Percentiles rank a stretch among this genome's conserved stretches.
Evolutionary conservation across 352 stramenopile species (phyloP).

Genomic region (Peronospora destructor): DNA sequence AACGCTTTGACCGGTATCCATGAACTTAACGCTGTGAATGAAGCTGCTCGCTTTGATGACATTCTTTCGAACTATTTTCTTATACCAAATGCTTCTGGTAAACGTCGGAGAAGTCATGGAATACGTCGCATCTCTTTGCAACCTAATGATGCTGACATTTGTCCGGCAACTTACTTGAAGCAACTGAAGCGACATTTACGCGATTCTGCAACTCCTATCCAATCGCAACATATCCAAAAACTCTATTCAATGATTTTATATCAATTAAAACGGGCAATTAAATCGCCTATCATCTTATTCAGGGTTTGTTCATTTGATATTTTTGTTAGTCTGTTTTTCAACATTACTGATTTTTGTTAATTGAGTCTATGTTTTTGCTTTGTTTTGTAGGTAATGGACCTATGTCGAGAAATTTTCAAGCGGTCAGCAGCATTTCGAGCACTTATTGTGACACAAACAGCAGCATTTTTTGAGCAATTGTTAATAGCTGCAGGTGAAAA

Average conservation of each 20-base stretch:
- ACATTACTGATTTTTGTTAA: too few relatives aligned
- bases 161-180: conserved; percentile 18
- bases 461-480: conserved; percentile 42
- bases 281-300: conserved; percentile 13
- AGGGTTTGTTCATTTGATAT: conserved; percentile 16
- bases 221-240: conserved; percentile 25
- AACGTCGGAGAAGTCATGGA: conserved; percentile 4
- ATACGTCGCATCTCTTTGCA: neutral
- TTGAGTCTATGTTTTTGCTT: neutral
- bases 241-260: conserved; percentile 18
- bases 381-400: conserved; percentile 21
- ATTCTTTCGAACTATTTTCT: conserved; percentile 25
- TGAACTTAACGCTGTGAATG: conserved; percentile 9
- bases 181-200: conserved; percentile 31
- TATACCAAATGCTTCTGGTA: conserved; percentile 1
- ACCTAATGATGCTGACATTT: neutral
- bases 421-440: conserved; percentile 46
- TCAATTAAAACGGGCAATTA: conserved; percentile 20
- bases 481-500: conserved; percentile 40
- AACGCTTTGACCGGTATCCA: neutral
- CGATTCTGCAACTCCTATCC: conserved; percentile 13
- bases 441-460: conserved; percentile 34
- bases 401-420: conserved; percentile 54
- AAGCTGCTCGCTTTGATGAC: conserved; percentile 24
- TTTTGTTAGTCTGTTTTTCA: too few relatives aligned